A percentile compares a stretch with the other conserved stretches of the same genome.
phyloP scores from a whole-genome alignment of 2,329 filamentous ascomycete genomes.

The Arthroderma sp. region DNA sequence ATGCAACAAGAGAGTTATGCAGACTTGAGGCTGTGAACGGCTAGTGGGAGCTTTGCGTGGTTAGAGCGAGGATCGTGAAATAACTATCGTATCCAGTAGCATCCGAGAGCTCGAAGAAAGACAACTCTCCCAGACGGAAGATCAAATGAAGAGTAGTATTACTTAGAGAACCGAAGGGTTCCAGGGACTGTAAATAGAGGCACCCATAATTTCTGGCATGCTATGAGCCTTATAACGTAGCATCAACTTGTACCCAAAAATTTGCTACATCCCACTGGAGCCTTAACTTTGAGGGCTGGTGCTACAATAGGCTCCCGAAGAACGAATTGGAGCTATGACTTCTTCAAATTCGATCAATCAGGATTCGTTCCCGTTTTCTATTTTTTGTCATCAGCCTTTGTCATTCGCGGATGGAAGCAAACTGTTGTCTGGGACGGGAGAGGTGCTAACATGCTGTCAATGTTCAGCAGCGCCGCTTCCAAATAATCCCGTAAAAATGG shows the following conservation, averaged over 20 bases:
- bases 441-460: not conserved
- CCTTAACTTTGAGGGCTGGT: not conserved
- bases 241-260: slow-evolving; percentile 1
- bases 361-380: not conserved
- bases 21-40: not conserved
- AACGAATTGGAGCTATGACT: not conserved
- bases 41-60: not conserved
- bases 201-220: not conserved
- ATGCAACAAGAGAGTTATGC: not conserved
- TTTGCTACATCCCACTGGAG: not conserved
- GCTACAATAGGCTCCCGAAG: not conserved
- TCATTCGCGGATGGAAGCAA: not conserved
- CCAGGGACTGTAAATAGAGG: not conserved
- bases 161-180: not conserved
- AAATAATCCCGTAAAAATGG: not conserved
- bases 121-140: not conserved
- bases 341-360: not conserved
- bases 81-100: not conserved
- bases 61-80: too few relatives aligned
- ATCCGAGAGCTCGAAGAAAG: not conserved
- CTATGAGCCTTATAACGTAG: not conserved
- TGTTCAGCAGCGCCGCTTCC: slow-evolving; percentile 1
- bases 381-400: not conserved
- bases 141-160: not conserved
- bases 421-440: not conserved